Base-by-base conservation (phyloP, 2,329 filamentous ascomycete genomes). In the Westerdykella aurantiaca region DNA sequence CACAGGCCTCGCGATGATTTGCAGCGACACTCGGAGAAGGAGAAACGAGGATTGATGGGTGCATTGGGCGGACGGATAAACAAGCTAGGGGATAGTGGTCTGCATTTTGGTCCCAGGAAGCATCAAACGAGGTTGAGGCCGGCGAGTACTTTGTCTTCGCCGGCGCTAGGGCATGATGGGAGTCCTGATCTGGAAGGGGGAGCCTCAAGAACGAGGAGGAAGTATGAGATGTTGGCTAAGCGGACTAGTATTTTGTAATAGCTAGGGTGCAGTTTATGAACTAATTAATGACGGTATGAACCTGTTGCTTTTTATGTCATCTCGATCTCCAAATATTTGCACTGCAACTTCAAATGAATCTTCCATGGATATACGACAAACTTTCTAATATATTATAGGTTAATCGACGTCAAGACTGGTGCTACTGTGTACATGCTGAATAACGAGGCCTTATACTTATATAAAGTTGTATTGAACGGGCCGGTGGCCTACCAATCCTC, bases 151-250 rank as follows among this genome's bases (percentile, higher is more conserved):
- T 39, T 56, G 1, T 47, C 49, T 16, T 53, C 45, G 14, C 40
- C 50, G 18, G 43, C 49, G 34, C 18, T 22, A 2, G 12, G 25
- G 35, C 7, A 29, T 29, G 3, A 29, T 33, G 12, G n/a, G 44
- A 31, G 14, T 34, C 10, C 37, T 21, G 14, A 35, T 37, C 39
- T 22, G n/a, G 37, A 44, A 31, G 41, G 17, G 35, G n/a, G 23
- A 54, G 60, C 50, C 56, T 58, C 34, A 61, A 56, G 64, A 46
- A 60, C 58, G 39, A 55, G 57, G 46, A 53, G 53, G 38, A 51
- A 63, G 43, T 69, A 66, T 49, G 52, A 48, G 4, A 67, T 58
- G 50, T 46, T 69, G 42, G 56, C 61, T 31, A 68, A 67, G 47
- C 52, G 67, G 53, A 62, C 50, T 50, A 69, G 66, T 49, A 51